phyloP scores from a whole-genome alignment of 768 basidiomycete species.

The Collybiopsis confluens region DNA sequence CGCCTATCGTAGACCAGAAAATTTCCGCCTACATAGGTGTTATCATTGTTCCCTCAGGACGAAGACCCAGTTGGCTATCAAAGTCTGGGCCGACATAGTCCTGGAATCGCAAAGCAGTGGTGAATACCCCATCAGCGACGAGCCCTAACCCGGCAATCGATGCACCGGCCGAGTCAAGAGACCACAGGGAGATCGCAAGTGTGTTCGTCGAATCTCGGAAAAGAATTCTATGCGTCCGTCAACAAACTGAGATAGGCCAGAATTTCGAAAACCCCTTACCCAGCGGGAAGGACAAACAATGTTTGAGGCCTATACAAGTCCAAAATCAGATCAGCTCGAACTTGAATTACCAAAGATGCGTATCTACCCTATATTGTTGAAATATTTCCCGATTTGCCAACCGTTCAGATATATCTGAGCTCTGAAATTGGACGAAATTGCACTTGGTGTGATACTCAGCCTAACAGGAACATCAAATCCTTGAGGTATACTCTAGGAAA shows the following conservation, averaged over 20 bases:
- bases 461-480: conserved; percentile 42
- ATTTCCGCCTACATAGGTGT: neutral
- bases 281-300: conserved; percentile 44
- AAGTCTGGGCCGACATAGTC: conserved; percentile 43
- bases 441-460: conserved; percentile 40
- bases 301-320: conserved; percentile 44
- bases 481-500: conserved; percentile 29
- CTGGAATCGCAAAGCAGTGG: conserved; percentile 31
- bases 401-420: conserved; percentile 49
- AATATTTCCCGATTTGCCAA: conserved; percentile 51
- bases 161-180: conserved; percentile 38
- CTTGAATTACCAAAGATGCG: neutral
- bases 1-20: too few species aligned
- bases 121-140: conserved; percentile 41
- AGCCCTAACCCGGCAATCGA: conserved; percentile 37
- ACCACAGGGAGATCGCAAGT: conserved; percentile 45
- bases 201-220: conserved; percentile 40
- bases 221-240: conserved; percentile 34
- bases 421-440: conserved; percentile 41
- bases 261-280: conserved; percentile 22
- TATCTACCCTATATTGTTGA: conserved; percentile 44
- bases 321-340: neutral
- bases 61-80: conserved; percentile 25
- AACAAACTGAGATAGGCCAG: neutral
- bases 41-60: conserved; percentile 17